phyloP scores from a whole-genome alignment of 768 basidiomycete genomes.

The Termitomyces sp. region DNA sequence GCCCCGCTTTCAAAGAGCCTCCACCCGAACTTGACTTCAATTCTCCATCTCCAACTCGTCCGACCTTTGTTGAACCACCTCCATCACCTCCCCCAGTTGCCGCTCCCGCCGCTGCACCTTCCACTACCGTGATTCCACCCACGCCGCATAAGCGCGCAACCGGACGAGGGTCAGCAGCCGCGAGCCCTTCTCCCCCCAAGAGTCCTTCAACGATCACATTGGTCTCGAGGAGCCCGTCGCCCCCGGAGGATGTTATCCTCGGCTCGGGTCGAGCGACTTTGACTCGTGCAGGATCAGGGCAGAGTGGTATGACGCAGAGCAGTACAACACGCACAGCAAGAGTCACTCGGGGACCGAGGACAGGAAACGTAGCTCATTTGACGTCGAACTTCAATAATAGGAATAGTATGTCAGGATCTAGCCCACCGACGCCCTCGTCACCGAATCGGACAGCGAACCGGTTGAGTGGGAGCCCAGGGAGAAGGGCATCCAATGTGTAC shows the following conservation, averaged over 20 bases:
- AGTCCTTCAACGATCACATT: constrained; percentile 22
- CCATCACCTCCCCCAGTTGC: constrained; percentile 36
- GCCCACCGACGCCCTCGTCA: constrained; percentile 18
- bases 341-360: constrained; percentile 41
- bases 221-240: constrained; percentile 40
- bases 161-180: constrained; percentile 24
- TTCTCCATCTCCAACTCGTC: constrained; percentile 21
- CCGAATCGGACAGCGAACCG: constrained; percentile 39
- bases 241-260: constrained; percentile 32
- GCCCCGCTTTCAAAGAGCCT: constrained; percentile 57
- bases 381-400: constrained; percentile 51
- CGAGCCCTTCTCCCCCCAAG: constrained; percentile 29
- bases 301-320: constrained; percentile 24
- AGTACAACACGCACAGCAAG: constrained; percentile 40
- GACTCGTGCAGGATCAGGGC: constrained; percentile 41
- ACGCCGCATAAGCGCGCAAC: constrained; percentile 44
- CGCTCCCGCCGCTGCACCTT: constrained; percentile 32
- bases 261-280: constrained; percentile 34
- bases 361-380: constrained; percentile 46
- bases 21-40: constrained; percentile 52
- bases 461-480: constrained; percentile 41
- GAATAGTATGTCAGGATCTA: constrained; percentile 31
- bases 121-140: constrained; percentile 44
- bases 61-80: constrained; percentile 38
- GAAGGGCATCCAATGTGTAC: constrained; percentile 37